Base-by-base conservation (phyloP, 768 basidiomycete species). In the Trametes cingulata region DNA sequence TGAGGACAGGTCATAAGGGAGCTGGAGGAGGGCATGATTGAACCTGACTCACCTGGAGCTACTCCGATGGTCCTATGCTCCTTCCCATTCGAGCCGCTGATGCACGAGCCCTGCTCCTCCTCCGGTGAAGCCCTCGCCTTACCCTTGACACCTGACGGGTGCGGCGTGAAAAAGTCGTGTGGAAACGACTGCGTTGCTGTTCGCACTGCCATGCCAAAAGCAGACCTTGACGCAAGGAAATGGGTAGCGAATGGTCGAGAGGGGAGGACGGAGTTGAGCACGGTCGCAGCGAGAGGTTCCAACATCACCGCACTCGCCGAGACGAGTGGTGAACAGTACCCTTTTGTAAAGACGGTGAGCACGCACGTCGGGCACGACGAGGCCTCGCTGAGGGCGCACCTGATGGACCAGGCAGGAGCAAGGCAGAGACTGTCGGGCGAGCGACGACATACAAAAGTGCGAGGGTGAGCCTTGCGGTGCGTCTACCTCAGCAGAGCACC, bases 271-370 rank as follows among this genome's bases (percentile, higher is more conserved):
- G 80, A 75, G 72, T 77, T 78, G 72, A 82, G 71, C 64, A 85
- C 74, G 72, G 80, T 79, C 43, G 81, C 77, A 58, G 81, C 79
- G 65, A 87, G 74, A 68, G 84, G 83, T 77, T 88, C 85, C 67
- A 87, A 78, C 85, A 87, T 87, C 77, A 73, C 75, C 74, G 72
- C 64, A 70, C 68, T 65, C 69, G 64, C 66, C 51, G 49, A 52
- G 50, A 68, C 68, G 66, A 65, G 64, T 62, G 60, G 53, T 53
- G 57, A 52, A 58, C 52, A 43, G 48, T 50, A 56, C 56, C 57
- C 62, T 63, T 29, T 37, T 25, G 13, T 13, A 12, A 7, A 22
- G 20, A 33, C 29, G 15, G 52, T 55, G 41, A 55, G 57, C 47
- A 41, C 20, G 22, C 33, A 24, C n/a, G 15, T 13, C 2, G 14